These are phyloP conservation scores for Butyriboletus loyo DNA, from an alignment of 768 basidiomycete species.

Conservation along the genomic window DNA sequence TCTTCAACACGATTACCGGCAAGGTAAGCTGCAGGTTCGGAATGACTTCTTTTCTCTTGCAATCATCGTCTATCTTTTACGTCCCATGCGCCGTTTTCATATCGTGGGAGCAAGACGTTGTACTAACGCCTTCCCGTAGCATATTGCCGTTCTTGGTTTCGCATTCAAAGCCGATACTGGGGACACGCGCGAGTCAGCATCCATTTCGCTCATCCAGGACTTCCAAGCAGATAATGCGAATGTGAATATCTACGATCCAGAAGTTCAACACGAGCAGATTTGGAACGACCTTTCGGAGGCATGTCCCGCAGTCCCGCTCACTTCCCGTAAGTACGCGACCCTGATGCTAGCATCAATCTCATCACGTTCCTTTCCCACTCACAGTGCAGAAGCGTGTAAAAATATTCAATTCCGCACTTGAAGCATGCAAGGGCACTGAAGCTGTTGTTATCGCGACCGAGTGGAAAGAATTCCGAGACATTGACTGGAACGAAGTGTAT, in stretches of 20 bases:
- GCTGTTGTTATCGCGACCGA: slow-evolving; percentile 96
- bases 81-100: neutral
- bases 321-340: slow-evolving; percentile 52
- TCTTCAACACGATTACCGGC: slow-evolving; percentile 97
- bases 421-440: slow-evolving; percentile 86
- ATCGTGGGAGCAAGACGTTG: slow-evolving; percentile 3
- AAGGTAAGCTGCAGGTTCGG: slow-evolving; percentile 52
- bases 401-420: slow-evolving; percentile 71
- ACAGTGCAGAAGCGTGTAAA: slow-evolving; percentile 87
- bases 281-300: slow-evolving; percentile 77
- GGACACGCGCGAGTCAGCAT: slow-evolving; percentile 95
- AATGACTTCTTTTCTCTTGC: neutral
- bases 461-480: slow-evolving; percentile 94
- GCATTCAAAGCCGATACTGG: slow-evolving; percentile 99
- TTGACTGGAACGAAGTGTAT: slow-evolving; percentile 90
- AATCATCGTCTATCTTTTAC: neutral
- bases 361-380: neutral
- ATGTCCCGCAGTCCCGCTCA: slow-evolving; percentile 58
- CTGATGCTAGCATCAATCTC: neutral
- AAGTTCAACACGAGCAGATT: slow-evolving; percentile 83
- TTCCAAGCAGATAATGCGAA: slow-evolving; percentile 88
- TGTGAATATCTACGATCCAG: slow-evolving; percentile 89
- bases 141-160: slow-evolving; percentile 95
- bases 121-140: slow-evolving; percentile 40
- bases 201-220: slow-evolving; percentile 91